phyloP scores from a whole-genome alignment of 169 alveolate species.

The Plasmodium relictum region DNA sequence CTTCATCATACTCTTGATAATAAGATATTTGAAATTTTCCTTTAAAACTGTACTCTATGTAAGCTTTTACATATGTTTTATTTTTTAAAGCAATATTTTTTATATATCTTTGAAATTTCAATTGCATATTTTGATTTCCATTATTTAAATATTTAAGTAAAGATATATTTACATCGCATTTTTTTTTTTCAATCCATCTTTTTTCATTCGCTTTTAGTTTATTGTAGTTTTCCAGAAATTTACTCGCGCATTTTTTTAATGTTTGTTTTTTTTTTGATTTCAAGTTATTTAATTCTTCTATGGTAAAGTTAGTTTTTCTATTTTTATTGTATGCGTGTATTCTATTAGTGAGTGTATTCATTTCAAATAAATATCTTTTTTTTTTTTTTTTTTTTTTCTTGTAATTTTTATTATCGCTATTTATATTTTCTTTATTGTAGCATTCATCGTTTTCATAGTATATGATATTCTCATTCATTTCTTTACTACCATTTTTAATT shows the following conservation, averaged over 20 bases:
- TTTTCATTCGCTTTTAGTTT: conserved; percentile 35
- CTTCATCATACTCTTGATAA: conserved; percentile 44
- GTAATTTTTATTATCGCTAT: neutral
- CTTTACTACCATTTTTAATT: neutral
- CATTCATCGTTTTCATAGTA: neutral
- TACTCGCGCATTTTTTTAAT: conserved; percentile 39
- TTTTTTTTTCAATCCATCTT: conserved; percentile 56
- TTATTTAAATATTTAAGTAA: neutral
- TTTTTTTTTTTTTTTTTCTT: neutral
- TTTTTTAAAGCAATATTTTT: conserved; percentile 18
- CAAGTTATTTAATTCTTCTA: conserved; percentile 6
- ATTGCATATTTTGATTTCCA: conserved; percentile 1
- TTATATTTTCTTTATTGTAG: neutral
- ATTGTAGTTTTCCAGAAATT: conserved; percentile 38
- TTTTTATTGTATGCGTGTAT: conserved; percentile 43
- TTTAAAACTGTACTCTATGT: conserved; percentile 50
- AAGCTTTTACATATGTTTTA: conserved; percentile 55
- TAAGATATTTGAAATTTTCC: conserved; percentile 51
- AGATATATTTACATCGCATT: conserved; percentile 50
- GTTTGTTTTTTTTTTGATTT: neutral
- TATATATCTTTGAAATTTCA: conserved; percentile 40
- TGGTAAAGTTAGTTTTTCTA: conserved; percentile 35
- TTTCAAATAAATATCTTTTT: conserved; percentile 21
- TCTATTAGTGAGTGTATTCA: conserved; percentile 52
- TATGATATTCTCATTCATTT: neutral